Conservation (phyloP, 1,284 basidiomycete genomes). For the Ustilago hordei region DNA sequence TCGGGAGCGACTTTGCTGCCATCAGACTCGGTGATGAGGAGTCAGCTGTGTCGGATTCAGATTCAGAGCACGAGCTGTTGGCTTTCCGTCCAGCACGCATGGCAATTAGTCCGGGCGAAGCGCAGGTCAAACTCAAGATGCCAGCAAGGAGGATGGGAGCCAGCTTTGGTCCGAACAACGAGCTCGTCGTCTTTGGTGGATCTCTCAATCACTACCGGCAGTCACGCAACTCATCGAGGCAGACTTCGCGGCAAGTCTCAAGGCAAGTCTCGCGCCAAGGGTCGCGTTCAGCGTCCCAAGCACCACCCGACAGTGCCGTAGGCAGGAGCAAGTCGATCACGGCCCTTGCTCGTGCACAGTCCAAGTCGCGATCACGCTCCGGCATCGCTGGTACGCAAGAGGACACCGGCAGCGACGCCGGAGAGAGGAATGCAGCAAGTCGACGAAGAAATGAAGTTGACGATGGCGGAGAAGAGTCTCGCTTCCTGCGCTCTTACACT, state of each 20-base stretch:
- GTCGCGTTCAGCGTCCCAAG: constrained; percentile 21
- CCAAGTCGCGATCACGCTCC: constrained; percentile 14
- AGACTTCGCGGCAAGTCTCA: constrained; percentile 15
- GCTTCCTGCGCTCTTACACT: constrained; percentile 60
- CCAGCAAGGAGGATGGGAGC: constrained; percentile 43
- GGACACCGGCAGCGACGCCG: constrained; percentile 8
- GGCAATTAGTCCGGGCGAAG: neutral
- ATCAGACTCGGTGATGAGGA: constrained; percentile 25
- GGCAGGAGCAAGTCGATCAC: constrained; percentile 20
- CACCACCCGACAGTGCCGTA: constrained; percentile 9
- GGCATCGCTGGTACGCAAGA: constrained; percentile 4
- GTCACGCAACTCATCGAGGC: constrained; percentile 26
- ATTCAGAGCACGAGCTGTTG: constrained; percentile 26
- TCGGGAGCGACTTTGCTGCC: constrained; percentile 10
- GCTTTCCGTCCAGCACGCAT: constrained; percentile 24
- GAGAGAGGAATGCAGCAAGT: constrained; percentile 4
- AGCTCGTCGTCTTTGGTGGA: constrained; percentile 51
- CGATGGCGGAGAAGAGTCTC: constrained; percentile 33
- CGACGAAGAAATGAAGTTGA: constrained; percentile 9
- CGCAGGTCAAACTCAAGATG: constrained; percentile 31
- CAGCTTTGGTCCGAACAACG: constrained; percentile 49
- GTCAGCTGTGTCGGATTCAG: constrained; percentile 23
- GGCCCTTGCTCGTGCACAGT: constrained; percentile 20
- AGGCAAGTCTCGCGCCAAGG: constrained; percentile 10
- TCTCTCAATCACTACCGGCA: constrained; percentile 27